A percentile compares a stretch with the other conserved stretches of the same genome.
Conservation (phyloP, 164 flowering plant species). For the Vitis vinifera region DNA sequence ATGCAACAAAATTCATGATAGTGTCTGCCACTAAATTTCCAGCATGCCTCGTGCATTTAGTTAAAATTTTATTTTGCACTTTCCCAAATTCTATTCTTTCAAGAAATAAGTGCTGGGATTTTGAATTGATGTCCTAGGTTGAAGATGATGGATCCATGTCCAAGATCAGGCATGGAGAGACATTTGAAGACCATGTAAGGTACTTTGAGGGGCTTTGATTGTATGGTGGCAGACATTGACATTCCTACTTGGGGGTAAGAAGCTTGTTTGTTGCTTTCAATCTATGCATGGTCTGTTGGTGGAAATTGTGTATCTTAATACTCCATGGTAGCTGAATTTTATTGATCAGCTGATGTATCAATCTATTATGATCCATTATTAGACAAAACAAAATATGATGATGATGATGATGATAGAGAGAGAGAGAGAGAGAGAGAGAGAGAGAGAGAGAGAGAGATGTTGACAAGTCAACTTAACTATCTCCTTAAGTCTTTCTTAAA, state of each 20-base stretch:
- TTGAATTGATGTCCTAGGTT: conserved; percentile 41
- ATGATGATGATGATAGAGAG: neutral
- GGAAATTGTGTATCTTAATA: neutral
- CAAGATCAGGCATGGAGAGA: conserved; percentile 88
- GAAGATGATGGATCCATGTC: conserved; percentile 84
- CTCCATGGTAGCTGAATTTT: neutral
- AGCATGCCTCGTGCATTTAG: neutral
- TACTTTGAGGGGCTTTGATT: conserved; percentile 76
- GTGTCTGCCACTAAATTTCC: neutral
- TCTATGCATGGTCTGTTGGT: conserved; percentile 5
- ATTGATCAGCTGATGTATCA: neutral
- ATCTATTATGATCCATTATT: neutral
- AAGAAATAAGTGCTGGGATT: neutral
- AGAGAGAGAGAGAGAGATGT: neutral
- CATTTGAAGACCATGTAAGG: conserved; percentile 87
- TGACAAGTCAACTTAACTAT: neutral
- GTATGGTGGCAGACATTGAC: neutral
- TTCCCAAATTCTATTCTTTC: neutral
- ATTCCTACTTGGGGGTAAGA: neutral
- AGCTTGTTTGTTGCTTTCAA: neutral
- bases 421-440: neutral
- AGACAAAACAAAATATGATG: neutral
- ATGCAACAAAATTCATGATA: neutral
- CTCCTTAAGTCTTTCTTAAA: too few species aligned
- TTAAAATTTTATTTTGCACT: neutral